These are phyloP conservation scores for Nemania bipapillata DNA, from an alignment of 2,329 filamentous ascomycete genomes.

Conservation along the genomic window DNA sequence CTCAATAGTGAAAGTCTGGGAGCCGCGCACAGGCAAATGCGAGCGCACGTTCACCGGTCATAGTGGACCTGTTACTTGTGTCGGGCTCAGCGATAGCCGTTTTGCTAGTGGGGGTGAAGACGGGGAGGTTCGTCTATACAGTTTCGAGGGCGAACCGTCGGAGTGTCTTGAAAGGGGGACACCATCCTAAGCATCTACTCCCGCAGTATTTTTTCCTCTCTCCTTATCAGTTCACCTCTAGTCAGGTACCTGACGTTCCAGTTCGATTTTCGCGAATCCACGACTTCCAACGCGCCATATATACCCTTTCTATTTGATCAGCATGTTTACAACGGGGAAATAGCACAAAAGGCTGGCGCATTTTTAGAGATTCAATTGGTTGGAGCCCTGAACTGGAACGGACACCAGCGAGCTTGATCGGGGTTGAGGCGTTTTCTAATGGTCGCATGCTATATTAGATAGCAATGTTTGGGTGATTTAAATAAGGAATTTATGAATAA, in stretches of 20 bases:
- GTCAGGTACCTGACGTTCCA: slow-evolving; percentile 2
- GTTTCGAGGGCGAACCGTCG: slow-evolving; percentile 67
- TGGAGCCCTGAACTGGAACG: slow-evolving; percentile 18
- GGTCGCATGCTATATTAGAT: slow-evolving; percentile 1
- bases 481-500: neutral
- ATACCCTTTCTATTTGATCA: slow-evolving; percentile 35
- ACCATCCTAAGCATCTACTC: slow-evolving; percentile 55
- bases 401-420: slow-evolving; percentile 5
- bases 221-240: slow-evolving; percentile 14
- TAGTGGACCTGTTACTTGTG: slow-evolving; percentile 89
- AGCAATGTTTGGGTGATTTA: slow-evolving; percentile 14
- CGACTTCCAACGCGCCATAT: slow-evolving; percentile 24
- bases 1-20: slow-evolving; percentile 83
- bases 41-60: slow-evolving; percentile 93
- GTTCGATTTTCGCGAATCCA: slow-evolving; percentile 15
- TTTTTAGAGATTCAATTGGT: slow-evolving; percentile 26
- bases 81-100: slow-evolving; percentile 87
- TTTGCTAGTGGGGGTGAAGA: slow-evolving; percentile 95
- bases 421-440: slow-evolving; percentile 30
- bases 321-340: slow-evolving; percentile 21
- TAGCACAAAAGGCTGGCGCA: slow-evolving; percentile 32
- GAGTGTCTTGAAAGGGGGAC: slow-evolving; percentile 63
- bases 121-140: slow-evolving; percentile 86
- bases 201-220: slow-evolving; percentile 16
- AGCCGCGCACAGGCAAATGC: slow-evolving; percentile 88